Conservation (phyloP, 2,329 filamentous ascomycete genomes). For the Aspergillus costaricaensis region DNA sequence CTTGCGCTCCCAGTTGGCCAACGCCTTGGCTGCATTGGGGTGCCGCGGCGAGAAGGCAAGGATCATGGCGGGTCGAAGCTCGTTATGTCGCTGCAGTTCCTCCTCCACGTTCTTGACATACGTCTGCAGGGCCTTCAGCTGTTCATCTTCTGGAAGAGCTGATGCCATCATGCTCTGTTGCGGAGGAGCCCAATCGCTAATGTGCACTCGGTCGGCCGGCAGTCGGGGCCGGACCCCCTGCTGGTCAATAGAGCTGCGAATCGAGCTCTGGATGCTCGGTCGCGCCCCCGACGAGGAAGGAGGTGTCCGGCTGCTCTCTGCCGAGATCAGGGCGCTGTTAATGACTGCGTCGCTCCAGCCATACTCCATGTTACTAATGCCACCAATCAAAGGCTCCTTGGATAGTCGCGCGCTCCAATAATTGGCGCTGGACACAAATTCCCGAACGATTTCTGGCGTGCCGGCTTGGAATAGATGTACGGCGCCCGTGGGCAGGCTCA, state of each 20-base stretch:
- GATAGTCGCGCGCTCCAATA: constrained; percentile 96
- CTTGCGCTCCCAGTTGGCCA: constrained; percentile 97
- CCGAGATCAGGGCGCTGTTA: constrained; percentile 69
- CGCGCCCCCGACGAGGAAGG: constrained; percentile 43
- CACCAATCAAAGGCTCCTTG: constrained; percentile 88
- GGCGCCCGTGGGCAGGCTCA: constrained; percentile 87
- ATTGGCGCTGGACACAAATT: constrained; percentile 92
- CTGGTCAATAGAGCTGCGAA: constrained; percentile 68
- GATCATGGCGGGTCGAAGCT: constrained; percentile 81
- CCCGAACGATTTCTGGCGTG: constrained; percentile 88
- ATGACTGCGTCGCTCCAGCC: constrained; percentile 90
- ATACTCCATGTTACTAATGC: constrained; percentile 95
- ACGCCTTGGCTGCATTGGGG: constrained; percentile 76
- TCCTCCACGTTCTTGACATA: constrained; percentile 87
- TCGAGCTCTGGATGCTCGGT: constrained; percentile 61
- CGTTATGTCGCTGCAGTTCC: constrained; percentile 84
- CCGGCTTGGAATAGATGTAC: constrained; percentile 98
- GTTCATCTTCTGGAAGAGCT: constrained; percentile 74
- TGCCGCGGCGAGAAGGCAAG: constrained; percentile 86
- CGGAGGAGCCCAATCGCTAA: constrained; percentile 87
- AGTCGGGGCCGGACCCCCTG: constrained; percentile 66
- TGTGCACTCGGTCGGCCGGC: constrained; percentile 79
- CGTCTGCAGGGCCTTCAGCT: constrained; percentile 69
- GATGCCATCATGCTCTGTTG: constrained; percentile 88
- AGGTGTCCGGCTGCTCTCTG: constrained; percentile 42